Evolutionary conservation across 441 rosid genomes (phyloP).

Genomic region (Hypseocharis bilobata): DNA sequence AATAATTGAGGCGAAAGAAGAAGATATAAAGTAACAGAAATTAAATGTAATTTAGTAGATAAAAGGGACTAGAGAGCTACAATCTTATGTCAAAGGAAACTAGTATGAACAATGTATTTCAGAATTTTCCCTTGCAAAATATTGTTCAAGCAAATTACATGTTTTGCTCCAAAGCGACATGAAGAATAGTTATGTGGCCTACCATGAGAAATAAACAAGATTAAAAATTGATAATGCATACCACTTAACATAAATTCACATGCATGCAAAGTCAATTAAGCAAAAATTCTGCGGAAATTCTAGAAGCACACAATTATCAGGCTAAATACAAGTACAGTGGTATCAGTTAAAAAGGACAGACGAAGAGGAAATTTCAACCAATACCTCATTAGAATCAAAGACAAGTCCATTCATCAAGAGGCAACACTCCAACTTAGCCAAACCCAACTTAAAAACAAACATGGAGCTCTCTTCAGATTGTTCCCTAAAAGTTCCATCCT

Average conservation of each 20-base stretch:
- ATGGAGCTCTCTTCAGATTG: constrained; percentile 64
- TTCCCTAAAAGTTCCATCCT: constrained; percentile 53
- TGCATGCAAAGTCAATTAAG: too few species aligned
- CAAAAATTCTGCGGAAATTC: background rate
- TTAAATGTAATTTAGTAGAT: background rate
- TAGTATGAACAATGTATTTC: background rate
- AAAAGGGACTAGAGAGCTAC: constrained; percentile 6
- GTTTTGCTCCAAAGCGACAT: background rate
- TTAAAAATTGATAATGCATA: background rate
- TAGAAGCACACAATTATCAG: background rate
- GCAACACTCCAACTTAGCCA: constrained; percentile 59
- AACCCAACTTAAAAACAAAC: constrained; percentile 83
- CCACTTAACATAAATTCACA: too few species aligned
- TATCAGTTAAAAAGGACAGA: background rate
- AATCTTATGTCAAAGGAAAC: background rate
- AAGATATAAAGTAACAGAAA: constrained; percentile 4
- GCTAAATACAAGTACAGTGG: background rate
- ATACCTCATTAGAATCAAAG: constrained; percentile 79
- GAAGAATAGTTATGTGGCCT: background rate
- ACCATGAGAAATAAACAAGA: background rate
- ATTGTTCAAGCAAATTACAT: background rate
- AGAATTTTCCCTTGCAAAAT: background rate
- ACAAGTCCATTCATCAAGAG: constrained; percentile 96
- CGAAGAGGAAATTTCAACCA: constrained; percentile 18
- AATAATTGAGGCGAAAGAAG: too few species aligned